Base-by-base conservation (phyloP, 2,329 filamentous ascomycete genomes). In the Sclerotinia sclerotiorum region DNA sequence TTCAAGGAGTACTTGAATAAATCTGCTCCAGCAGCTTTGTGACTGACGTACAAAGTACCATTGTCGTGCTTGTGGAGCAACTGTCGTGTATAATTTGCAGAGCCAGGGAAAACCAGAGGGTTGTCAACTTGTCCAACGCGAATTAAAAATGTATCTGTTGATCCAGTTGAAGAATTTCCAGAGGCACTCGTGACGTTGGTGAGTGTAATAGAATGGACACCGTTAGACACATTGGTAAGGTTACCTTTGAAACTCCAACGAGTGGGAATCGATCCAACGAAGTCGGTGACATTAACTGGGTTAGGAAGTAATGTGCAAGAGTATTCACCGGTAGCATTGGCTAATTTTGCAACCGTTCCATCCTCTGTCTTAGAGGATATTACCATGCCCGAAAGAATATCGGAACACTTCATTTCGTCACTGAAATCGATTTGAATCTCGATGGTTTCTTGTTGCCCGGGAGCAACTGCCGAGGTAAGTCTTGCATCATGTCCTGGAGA, bases 1-100 rank as follows among this genome's bases (percentile, higher is more conserved):
- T 87, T 87, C 44, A 84, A 83, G 24, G 85, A 86, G 74, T 88
- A 89, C 13, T 87, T 85, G 79, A 84, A 90, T 72, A 83, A 83
- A 73, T 87, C 84, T 11, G 88, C 88, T 29, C 88, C 88, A 11
- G 86, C 78, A 6, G 88, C 88, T 66, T 82, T 81, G 72, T 89
- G 88, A n/a, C 82, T 79, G 66, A 90, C 78, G 62, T 80, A 83
- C 54, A 84, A 79, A 54, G 74, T 78, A 5, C 80, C 80, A 21
- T 82, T 78, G 2, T 77, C 72, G 39, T 82, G 75, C 58, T 81
- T 77, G 67, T 81, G 77, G 21, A 90, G 79, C 1, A 89, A 80
- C 5, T 79, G 80, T 8, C 78, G 80, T 6, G 86, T 87, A 76
- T 88, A 89, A 73, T 89, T 89, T 39, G 85, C 84, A 2, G 78